Evolutionary conservation across 495 filamentous ascomycete species (phyloP), one percentile per base, ranked within the genome.

Genomic region (Pseudevernia furfuracea): DNA sequence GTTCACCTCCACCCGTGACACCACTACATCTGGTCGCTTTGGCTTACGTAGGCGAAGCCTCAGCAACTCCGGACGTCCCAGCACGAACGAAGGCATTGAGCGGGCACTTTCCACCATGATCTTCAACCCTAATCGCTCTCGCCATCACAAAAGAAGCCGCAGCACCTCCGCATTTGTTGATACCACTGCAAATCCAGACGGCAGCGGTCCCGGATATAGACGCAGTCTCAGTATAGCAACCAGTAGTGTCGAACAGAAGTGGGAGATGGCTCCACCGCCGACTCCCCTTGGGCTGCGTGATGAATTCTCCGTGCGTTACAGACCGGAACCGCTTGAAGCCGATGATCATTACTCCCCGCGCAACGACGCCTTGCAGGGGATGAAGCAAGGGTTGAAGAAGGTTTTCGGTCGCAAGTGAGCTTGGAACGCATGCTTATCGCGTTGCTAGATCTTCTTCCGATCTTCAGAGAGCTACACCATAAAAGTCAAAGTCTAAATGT

Each of bases 281-380:
- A 55, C 52, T 14, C 52, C 52, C 17, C 28, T 55, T 21, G 28
- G 15, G 0, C 19, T 55, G 52, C 52, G 52, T 17, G 52, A 55
- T 8, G 28, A 34, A 11, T 55, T 55, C 52, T 55, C 52, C 34
- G 34, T 55, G 52, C 52, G 28, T 34, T 55, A 55, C 52, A 55
- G 52, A 34, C 30, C 52, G 30, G 52, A 55, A 34, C 52, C 52
- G 15, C 30, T 21, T 34, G 30, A 55, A 34, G 30, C 52, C 15
- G 30, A 55, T 34, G 30, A 34, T 55, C 52, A 34, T 55, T 55
- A 55, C 17, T 1, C 10, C 30, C 4, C 15, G 14, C 52, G 25
- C 2, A 55, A 34, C 30, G 52, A 55, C 30, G 17, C 30, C 30
- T 21, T 34, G 14, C 52, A 55, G 28, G 52, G 52, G 3, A 55